Percentiles rank a stretch among this genome's conserved stretches.
Conservation (phyloP, 352 stramenopile species). For the Pythium aphanidermatum region DNA sequence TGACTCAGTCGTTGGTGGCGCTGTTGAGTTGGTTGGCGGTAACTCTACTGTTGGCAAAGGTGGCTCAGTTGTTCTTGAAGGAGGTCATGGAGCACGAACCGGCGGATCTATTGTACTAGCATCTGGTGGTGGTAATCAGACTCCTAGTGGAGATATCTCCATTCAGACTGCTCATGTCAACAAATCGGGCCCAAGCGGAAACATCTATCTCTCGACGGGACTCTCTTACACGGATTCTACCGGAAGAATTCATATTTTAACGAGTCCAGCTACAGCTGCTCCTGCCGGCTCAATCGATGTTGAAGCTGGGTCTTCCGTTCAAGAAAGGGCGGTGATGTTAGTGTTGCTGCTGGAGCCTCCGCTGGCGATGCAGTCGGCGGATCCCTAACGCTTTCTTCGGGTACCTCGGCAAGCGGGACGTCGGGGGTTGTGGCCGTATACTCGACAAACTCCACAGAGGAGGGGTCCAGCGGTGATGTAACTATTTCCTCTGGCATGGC, state of each 20-base stretch:
- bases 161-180: conserved; percentile 23
- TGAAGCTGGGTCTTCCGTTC: too few relatives aligned
- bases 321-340: too few relatives aligned
- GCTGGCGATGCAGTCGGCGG: too few relatives aligned
- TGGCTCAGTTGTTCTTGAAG: conserved; percentile 43
- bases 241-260: conserved; percentile 19
- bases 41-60: conserved; percentile 52
- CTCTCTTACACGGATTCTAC: conserved; percentile 17
- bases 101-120: conserved; percentile 45
- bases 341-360: too few relatives aligned
- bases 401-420: too few relatives aligned
- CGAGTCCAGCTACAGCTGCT: too few relatives aligned
- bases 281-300: too few relatives aligned
- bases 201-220: conserved; percentile 29
- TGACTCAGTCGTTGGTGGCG: conserved; percentile 67
- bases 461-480: conserved; percentile 33
- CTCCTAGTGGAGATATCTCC: conserved; percentile 45
- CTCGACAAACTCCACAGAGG: background rate
- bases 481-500: conserved; percentile 47
- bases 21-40: conserved; percentile 61
- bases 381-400: too few relatives aligned
- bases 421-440: too few relatives aligned
- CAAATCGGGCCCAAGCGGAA: conserved; percentile 21
- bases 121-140: conserved; percentile 32
- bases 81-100: conserved; percentile 33